Conservation (phyloP, 2,329 filamentous ascomycete genomes). For the Rutstroemia sp. region DNA sequence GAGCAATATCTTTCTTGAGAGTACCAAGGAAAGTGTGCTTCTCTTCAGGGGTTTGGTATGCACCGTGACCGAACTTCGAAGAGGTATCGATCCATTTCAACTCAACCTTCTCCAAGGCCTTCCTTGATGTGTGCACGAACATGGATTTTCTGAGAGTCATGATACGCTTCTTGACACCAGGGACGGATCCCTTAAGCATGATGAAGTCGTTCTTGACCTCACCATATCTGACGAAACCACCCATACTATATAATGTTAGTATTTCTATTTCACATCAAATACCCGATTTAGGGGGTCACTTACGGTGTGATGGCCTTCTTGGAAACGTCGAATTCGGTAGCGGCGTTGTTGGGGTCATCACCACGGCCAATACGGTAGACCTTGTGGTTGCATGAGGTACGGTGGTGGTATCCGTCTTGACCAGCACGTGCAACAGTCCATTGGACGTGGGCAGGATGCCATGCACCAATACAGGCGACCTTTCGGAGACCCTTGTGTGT, state of each 20-base stretch:
- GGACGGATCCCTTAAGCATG: conserved; percentile 95
- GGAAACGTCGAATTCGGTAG: conserved; percentile 92
- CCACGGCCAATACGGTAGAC: conserved; percentile 97
- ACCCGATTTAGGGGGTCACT: conserved; percentile 38
- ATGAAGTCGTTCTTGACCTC: conserved; percentile 99
- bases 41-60: conserved; percentile 97
- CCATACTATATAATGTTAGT: conserved; percentile 58
- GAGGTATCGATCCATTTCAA: conserved; percentile 99
- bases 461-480: conserved; percentile 99
- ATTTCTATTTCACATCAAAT: background rate
- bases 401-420: conserved; percentile 99
- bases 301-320: conserved; percentile 99
- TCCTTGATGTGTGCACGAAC: conserved; percentile 93
- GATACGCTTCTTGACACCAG: conserved; percentile 98
- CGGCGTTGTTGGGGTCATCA: conserved; percentile 81
- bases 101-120: conserved; percentile 96
- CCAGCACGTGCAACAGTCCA: conserved; percentile 99
- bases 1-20: conserved; percentile 92
- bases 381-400: conserved; percentile 99
- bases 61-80: conserved; percentile 99
- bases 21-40: conserved; percentile 93
- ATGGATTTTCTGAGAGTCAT: conserved; percentile 99
- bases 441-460: conserved; percentile 99
- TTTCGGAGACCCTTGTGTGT: conserved; percentile 99
- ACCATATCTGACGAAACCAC: conserved; percentile 99